Evolutionary conservation across 306 rosid species (phyloP), one percentile per base, ranked within the genome.

Genomic region (Pyrus betulifolia): DNA sequence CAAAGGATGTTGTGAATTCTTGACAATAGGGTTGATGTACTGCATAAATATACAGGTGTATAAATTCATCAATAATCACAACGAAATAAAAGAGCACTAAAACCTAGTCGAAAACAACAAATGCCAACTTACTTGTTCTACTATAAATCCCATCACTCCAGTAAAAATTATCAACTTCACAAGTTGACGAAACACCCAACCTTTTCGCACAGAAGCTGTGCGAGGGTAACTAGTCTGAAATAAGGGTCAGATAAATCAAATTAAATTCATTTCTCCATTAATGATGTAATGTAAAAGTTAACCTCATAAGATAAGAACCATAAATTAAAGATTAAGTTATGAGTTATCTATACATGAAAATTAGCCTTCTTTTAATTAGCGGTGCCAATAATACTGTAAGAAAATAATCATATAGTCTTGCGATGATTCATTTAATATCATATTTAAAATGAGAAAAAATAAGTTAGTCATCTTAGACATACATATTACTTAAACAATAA

Each of bases 111-210:
- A 21, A 76, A 79, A 42, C 55, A 81, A 40, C 22, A 70, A 70
- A 11, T 51, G 11, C 55, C 6, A 49, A 78, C 93, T 84, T 88
- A 95, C 99, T 84, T 96, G 99, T 84, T 91, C 99, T 69, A 88
- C 82, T 67, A 96, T 96, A 81, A 96, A 96, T 61, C 99, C 99
- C 99, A 96, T 96, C 65, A 96, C 85, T 80, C 99, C 99, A 12
- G 93, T 96, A 70, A 92, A 96, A 75, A 92, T 87, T 79, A 96
- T 87, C 87, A 96, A 86, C 89, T 91, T 91, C 67, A 91, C 80
- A 83, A 92, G 70, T 78, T 96, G 99, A 44, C 98, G 97, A 76
- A 83, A 77, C 81, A 96, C 79, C 99, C 99, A 96, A 80, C 93
- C 87, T 85, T 96, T 96, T 73, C 98, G 89, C 82, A 96, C 81